Conservation (phyloP, 352 stramenopile genomes). For the Globisporangium takayamanum region DNA sequence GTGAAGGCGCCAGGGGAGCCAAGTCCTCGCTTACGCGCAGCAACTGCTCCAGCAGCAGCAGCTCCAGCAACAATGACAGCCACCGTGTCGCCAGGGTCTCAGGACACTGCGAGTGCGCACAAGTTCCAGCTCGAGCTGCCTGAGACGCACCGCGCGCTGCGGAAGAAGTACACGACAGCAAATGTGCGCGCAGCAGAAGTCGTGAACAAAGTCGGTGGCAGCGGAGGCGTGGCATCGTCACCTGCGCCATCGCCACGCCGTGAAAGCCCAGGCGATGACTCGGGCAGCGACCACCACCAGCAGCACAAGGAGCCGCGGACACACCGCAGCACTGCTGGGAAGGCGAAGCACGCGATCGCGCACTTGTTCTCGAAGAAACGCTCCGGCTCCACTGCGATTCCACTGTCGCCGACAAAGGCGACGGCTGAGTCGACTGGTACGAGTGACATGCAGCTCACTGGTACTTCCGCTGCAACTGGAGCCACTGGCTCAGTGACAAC, state of each 20-base stretch:
- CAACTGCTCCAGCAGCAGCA: not conserved
- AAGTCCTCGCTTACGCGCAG: constrained; percentile 10
- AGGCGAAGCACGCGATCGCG: constrained; percentile 18
- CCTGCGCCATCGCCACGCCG: constrained; percentile 1
- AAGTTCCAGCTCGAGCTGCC: constrained; percentile 43
- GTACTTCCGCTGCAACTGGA: not conserved
- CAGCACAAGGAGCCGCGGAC: not conserved
- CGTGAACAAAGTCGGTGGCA: not conserved
- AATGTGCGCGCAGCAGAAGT: constrained; percentile 3
- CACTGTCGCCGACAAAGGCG: constrained; percentile 7
- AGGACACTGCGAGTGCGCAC: constrained; percentile 8
- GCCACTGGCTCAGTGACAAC: no score
- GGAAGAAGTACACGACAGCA: constrained; percentile 23
- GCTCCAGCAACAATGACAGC: not conserved
- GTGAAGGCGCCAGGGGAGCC: constrained; percentile 8
- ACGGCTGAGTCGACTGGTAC: not conserved
- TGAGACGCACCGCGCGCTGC: constrained; percentile 31
- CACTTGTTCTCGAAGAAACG: constrained; percentile 20
- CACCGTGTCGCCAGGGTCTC: not conserved
- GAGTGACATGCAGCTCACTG: not conserved
- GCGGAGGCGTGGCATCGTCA: not conserved
- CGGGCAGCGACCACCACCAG: not conserved
- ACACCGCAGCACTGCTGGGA: constrained; percentile 12
- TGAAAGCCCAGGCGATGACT: not conserved
- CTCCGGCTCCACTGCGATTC: not conserved